Evolutionary conservation across 495 filamentous ascomycete genomes (phyloP).

Genomic region (Aspergillus kassunensis): DNA sequence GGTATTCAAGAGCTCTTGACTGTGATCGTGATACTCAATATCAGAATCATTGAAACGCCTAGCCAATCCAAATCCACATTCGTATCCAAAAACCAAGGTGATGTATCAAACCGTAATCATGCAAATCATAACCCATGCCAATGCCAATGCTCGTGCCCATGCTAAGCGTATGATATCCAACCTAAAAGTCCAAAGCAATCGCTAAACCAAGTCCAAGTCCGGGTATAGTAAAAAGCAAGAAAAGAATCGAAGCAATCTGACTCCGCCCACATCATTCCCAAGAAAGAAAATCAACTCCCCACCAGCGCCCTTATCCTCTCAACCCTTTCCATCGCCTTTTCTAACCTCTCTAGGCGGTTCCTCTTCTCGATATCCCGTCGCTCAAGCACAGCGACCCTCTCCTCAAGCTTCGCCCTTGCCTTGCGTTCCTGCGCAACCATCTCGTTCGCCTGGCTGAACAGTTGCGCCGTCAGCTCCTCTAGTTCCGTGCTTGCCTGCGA

Average conservation of each 20-base stretch:
- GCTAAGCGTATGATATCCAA: no score
- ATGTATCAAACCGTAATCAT: conserved; percentile 3
- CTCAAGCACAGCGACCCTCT: conserved; percentile 66
- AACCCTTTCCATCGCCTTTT: conserved; percentile 71
- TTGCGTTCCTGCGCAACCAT: conserved; percentile 92
- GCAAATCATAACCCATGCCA: conserved; percentile 5
- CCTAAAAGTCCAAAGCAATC: neutral
- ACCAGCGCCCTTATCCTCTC: conserved; percentile 74
- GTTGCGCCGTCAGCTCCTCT: conserved; percentile 78
- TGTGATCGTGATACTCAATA: no score
- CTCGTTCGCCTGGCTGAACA: conserved; percentile 94
- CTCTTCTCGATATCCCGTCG: conserved; percentile 67
- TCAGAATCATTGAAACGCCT: neutral
- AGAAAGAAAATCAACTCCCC: conserved; percentile 24
- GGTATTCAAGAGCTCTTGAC: no score
- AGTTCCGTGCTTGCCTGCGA: conserved; percentile 71
- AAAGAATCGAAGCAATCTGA: neutral
- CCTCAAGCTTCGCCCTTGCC: conserved; percentile 74
- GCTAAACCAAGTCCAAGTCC: neutral
- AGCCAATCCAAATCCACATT: neutral
- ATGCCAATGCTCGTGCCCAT: no score
- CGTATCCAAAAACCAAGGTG: neutral
- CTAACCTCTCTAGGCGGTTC: conserved; percentile 65
- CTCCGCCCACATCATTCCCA: neutral
- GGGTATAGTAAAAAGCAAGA: conserved; percentile 1